Conservation (phyloP, 2,329 filamentous ascomycete genomes). For the Cercospora sojina region DNA sequence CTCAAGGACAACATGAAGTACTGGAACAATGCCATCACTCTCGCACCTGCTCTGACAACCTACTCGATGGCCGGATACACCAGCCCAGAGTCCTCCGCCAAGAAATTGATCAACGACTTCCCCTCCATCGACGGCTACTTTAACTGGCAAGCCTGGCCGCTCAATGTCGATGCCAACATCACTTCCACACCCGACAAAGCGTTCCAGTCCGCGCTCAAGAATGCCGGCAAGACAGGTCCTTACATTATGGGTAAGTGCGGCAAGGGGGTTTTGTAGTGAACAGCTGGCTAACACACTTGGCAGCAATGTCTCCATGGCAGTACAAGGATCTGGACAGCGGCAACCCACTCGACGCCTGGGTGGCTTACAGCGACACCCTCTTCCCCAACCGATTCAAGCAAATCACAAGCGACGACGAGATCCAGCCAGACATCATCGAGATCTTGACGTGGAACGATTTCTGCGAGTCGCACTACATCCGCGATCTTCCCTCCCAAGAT, state of each 20-base stretch:
- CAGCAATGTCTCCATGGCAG: constrained; percentile 44
- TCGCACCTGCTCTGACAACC: constrained; percentile 38
- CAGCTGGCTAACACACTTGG: constrained; percentile 28
- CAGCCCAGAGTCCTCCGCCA: constrained; percentile 28
- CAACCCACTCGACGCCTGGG: constrained; percentile 38
- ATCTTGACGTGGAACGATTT: constrained; percentile 44
- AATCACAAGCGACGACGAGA: constrained; percentile 30
- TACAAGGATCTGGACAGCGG: constrained; percentile 43
- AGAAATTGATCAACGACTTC: constrained; percentile 36
- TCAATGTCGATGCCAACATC: constrained; percentile 36
- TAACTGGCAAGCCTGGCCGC: constrained; percentile 45
- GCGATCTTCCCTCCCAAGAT: constrained; percentile 38
- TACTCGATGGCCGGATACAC: constrained; percentile 37
- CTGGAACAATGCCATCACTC: constrained; percentile 35
- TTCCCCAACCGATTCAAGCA: constrained; percentile 37
- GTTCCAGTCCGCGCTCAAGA: constrained; percentile 39
- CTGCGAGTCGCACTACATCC: constrained; percentile 43
- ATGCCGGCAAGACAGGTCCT: constrained; percentile 38
- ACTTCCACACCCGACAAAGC: constrained; percentile 36
- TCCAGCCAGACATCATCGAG: constrained; percentile 43
- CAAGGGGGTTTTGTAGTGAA: constrained; percentile 26
- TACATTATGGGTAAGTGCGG: constrained; percentile 42
- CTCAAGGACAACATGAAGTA: constrained; percentile 37
- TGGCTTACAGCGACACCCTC: constrained; percentile 42
- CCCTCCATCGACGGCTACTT: constrained; percentile 41